Conservation (phyloP, 2,329 filamentous ascomycete genomes). For the Karstenula rhodostoma region DNA sequence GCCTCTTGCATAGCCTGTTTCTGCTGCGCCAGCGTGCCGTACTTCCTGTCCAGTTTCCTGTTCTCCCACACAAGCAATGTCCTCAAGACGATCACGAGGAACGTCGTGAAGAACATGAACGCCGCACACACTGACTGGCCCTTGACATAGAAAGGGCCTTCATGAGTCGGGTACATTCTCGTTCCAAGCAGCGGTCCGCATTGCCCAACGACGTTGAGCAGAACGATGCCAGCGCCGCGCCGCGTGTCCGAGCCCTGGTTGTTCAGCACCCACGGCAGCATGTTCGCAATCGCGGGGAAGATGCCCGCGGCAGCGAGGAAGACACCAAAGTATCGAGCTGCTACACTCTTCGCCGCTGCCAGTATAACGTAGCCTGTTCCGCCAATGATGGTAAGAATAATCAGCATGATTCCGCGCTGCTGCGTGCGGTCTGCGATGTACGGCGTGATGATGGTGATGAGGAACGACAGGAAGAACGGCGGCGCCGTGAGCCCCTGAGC, state of each 20-base stretch:
- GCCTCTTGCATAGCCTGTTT: conserved; percentile 30
- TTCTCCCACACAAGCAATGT: conserved; percentile 49
- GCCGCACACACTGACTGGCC: conserved; percentile 48
- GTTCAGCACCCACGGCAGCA: conserved; percentile 74
- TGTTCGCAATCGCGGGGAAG: conserved; percentile 73
- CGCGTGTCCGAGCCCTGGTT: conserved; percentile 75
- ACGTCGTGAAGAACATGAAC: conserved; percentile 48
- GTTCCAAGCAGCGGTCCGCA: conserved; percentile 49
- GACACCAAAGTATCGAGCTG: conserved; percentile 60
- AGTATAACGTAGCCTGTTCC: conserved; percentile 71
- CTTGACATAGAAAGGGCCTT: conserved; percentile 45
- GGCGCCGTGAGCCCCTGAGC: conserved; percentile 77
- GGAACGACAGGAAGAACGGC: conserved; percentile 72
- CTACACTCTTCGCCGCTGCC: conserved; percentile 62
- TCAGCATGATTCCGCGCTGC: conserved; percentile 70
- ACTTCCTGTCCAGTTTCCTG: conserved; percentile 43
- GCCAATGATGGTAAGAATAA: conserved; percentile 64
- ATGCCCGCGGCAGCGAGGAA: conserved; percentile 68
- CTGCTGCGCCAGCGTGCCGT: conserved; percentile 42
- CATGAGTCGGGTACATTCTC: conserved; percentile 42
- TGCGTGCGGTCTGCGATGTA: conserved; percentile 71
- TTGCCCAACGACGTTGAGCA: conserved; percentile 73
- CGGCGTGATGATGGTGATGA: conserved; percentile 67
- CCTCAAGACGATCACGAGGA: conserved; percentile 40
- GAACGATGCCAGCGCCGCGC: conserved; percentile 70